phyloP scores from a whole-genome alignment of 23 red algal genomes.

The Porphyridium purpureum region DNA sequence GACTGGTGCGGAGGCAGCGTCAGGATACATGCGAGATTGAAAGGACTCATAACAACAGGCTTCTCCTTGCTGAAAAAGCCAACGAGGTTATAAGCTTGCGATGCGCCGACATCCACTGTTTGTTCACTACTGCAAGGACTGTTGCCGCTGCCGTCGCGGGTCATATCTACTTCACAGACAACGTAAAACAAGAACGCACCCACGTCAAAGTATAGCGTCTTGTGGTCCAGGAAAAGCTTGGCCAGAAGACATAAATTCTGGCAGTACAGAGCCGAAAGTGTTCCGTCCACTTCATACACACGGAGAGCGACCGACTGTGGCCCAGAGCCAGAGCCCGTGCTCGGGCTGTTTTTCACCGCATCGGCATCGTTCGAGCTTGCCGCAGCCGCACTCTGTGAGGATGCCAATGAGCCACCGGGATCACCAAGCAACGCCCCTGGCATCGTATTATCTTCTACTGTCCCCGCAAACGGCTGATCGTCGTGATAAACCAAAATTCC shows the following conservation, averaged over 20 bases:
- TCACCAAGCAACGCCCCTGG: no score
- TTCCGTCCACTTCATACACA: slow-evolving; percentile 61
- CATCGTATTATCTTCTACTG: no score
- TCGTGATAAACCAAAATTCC: slow-evolving; percentile 43
- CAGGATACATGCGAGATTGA: slow-evolving; percentile 72
- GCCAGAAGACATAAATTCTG: slow-evolving; percentile 36
- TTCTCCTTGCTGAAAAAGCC: slow-evolving; percentile 86
- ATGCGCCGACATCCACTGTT: no score
- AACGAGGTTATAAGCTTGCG: slow-evolving; percentile 35
- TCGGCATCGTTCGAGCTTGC: no score
- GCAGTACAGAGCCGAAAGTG: slow-evolving; percentile 28
- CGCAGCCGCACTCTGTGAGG: no score
- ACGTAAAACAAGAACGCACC: slow-evolving; percentile 75
- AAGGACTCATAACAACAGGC: slow-evolving; percentile 20
- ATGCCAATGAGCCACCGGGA: no score
- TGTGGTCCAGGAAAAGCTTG: slow-evolving; percentile 88
- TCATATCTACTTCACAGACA: slow-evolving; percentile 13
- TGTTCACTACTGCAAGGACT: no score
- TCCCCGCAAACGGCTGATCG: no score
- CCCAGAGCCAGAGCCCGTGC: no score
- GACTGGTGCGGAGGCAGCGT: slow-evolving; percentile 60
- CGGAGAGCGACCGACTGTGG: no score
- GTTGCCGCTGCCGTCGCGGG: slow-evolving; percentile 5
- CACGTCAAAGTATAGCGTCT: slow-evolving; percentile 76
- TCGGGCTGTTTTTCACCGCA: no score